A percentile compares a stretch with the other conserved stretches of the same genome.
phyloP scores from a whole-genome alignment of 2,329 filamentous ascomycete genomes.

The Paramyrothecium roridum region DNA sequence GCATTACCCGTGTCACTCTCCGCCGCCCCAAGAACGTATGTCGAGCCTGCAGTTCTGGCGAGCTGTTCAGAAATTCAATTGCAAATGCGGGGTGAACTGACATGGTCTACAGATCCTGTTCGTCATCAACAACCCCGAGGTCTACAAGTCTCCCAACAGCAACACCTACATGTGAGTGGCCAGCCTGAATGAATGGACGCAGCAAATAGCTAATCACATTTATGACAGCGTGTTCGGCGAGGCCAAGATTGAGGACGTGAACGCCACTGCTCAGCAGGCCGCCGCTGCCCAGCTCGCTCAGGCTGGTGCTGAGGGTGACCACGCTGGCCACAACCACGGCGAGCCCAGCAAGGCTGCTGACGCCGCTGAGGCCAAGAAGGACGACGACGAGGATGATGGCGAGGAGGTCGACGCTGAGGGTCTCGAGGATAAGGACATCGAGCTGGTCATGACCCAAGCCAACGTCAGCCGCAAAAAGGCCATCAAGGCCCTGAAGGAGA shows the following conservation, averaged over 20 bases:
- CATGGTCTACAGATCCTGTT: constrained; percentile 76
- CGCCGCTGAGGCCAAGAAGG: constrained; percentile 67
- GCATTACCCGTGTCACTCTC: constrained; percentile 97
- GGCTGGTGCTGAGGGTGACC: constrained; percentile 61
- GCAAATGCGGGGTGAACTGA: constrained; percentile 13
- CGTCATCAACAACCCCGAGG: constrained; percentile 99
- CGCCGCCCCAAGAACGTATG: constrained; percentile 98
- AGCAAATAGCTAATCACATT: constrained; percentile 6
- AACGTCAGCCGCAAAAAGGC: constrained; percentile 97
- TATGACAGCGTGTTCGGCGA: constrained; percentile 88
- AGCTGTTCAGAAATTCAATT: too few species aligned
- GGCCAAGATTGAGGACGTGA: constrained; percentile 99
- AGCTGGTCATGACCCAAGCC: constrained; percentile 97
- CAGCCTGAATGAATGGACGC: too few species aligned
- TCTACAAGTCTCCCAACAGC: constrained; percentile 98
- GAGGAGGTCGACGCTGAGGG: constrained; percentile 95
- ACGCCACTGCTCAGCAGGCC: constrained; percentile 94
- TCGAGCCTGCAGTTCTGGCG: constrained; percentile 21
- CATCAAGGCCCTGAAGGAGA: constrained; percentile 97
- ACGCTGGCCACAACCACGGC: constrained; percentile 70
- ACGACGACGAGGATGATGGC: constrained; percentile 76
- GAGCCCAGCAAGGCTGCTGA: constrained; percentile 63
- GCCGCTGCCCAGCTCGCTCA: constrained; percentile 93
- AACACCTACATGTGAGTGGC: constrained; percentile 96
- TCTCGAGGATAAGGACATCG: constrained; percentile 98